Evolutionary conservation across 257 asterid genomes (phyloP).

Genomic region (Nicotiana otophora): DNA sequence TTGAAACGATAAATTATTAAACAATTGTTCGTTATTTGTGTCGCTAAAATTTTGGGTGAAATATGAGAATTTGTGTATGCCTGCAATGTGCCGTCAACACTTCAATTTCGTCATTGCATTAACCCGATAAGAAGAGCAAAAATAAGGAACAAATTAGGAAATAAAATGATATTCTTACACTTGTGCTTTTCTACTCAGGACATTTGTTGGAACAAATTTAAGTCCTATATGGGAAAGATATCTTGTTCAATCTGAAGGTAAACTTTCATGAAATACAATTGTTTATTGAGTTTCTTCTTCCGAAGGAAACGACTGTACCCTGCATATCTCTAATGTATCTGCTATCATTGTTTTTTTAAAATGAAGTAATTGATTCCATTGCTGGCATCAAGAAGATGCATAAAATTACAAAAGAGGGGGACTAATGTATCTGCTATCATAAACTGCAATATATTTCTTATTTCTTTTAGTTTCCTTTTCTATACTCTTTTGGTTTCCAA

Average conservation of each 20-base stretch:
- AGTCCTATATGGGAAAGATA: conserved; percentile 87
- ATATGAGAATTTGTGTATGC: background rate
- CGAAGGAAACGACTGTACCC: background rate
- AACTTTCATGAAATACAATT: conserved; percentile 6
- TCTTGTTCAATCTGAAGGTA: conserved; percentile 76
- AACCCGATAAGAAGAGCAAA: background rate
- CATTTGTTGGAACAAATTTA: conserved; percentile 91
- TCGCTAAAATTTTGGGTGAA: background rate
- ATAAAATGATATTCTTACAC: conserved; percentile 7
- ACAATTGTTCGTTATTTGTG: background rate
- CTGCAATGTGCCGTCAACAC: background rate
- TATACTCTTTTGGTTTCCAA: background rate
- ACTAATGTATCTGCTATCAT: background rate
- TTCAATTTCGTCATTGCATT: background rate
- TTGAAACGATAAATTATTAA: background rate
- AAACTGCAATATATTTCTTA: background rate
- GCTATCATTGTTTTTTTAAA: background rate
- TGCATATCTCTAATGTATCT: background rate
- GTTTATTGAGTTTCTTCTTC: background rate
- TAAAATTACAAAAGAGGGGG: too few relatives aligned
- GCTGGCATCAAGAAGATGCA: too few relatives aligned
- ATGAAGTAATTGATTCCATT: too few relatives aligned
- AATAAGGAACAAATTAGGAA: background rate
- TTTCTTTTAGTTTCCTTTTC: background rate
- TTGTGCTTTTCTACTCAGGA: conserved; percentile 46